Percentiles rank a stretch among this genome's conserved stretches.
These are phyloP conservation scores for Pulveroboletus sp. DNA, from an alignment of 768 basidiomycete species.

Conservation along the genomic window DNA sequence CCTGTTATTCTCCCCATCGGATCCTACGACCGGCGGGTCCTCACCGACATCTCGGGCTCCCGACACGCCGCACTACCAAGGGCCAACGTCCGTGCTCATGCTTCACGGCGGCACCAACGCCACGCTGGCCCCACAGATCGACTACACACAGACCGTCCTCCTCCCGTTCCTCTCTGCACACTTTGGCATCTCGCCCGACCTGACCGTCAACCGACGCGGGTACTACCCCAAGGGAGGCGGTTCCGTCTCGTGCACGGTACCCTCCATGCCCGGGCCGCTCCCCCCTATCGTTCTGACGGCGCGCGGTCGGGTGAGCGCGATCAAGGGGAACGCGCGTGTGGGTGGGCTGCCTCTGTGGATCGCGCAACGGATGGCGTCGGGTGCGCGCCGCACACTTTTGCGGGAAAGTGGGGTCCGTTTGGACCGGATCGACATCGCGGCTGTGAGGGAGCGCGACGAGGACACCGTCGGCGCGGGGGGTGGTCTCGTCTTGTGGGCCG, in stretches of 20 bases:
- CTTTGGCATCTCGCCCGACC: slow-evolving; percentile 41
- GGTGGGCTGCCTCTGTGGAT: slow-evolving; percentile 58
- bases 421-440: slow-evolving; percentile 34
- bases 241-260: slow-evolving; percentile 42
- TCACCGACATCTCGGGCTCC: no score
- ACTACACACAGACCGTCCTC: slow-evolving; percentile 63
- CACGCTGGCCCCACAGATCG: slow-evolving; percentile 65
- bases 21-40: background rate
- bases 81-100: slow-evolving; percentile 42
- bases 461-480: slow-evolving; percentile 59
- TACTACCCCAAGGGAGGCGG: slow-evolving; percentile 77
- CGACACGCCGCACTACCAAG: background rate
- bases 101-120: slow-evolving; percentile 75
- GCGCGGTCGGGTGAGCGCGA: slow-evolving; percentile 47
- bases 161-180: slow-evolving; percentile 63
- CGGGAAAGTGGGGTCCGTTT: slow-evolving; percentile 29
- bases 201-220: slow-evolving; percentile 55
- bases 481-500: slow-evolving; percentile 73
- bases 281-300: slow-evolving; percentile 47
- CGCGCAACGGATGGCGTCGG: slow-evolving; percentile 53
- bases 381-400: slow-evolving; percentile 45
- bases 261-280: slow-evolving; percentile 38
- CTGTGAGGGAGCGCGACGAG: slow-evolving; percentile 43
- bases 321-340: slow-evolving; percentile 61
- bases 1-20: slow-evolving; percentile 49